Percentiles rank a stretch among this genome's conserved stretches.
phyloP scores from a whole-genome alignment of 768 basidiomycete genomes.

The Rhodocollybia butyracea region DNA sequence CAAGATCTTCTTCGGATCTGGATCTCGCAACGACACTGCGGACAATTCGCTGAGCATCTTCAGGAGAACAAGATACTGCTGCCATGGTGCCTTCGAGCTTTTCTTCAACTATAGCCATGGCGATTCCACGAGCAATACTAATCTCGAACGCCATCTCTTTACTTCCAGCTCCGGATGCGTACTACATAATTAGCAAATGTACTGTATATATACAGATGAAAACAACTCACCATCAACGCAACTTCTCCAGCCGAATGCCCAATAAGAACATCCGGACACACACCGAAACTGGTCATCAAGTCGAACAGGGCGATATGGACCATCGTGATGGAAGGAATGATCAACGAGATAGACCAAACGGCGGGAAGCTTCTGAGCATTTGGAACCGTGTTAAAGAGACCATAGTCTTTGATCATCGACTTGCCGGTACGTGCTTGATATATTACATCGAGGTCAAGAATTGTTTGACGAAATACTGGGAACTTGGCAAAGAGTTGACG shows the following conservation, averaged over 20 bases:
- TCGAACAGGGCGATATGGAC: conserved; percentile 46
- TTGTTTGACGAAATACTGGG: conserved; percentile 33
- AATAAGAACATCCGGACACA: conserved; percentile 34
- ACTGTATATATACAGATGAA: conserved; percentile 17
- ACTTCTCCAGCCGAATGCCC: conserved; percentile 52
- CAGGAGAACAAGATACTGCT: conserved; percentile 32
- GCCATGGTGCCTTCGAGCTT: conserved; percentile 44
- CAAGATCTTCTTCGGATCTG: conserved; percentile 1
- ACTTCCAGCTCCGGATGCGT: conserved; percentile 23
- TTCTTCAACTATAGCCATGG: conserved; percentile 27
- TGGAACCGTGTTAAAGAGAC: conserved; percentile 29
- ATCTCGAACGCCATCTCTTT: conserved; percentile 40
- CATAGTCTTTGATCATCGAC: conserved; percentile 32
- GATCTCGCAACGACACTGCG: conserved; percentile 5
- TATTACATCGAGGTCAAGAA: conserved; percentile 34
- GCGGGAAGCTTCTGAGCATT: conserved; percentile 12
- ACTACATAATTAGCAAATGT: neutral
- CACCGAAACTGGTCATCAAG: conserved; percentile 29
- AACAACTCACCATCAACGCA: conserved; percentile 37
- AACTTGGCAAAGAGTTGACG: conserved; percentile 30
- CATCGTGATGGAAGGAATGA: conserved; percentile 39
- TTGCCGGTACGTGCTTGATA: conserved; percentile 26
- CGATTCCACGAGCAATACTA: conserved; percentile 37
- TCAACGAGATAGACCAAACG: conserved; percentile 33
- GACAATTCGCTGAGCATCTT: conserved; percentile 25